A percentile compares a stretch with the other conserved stretches of the same genome.
Evolutionary conservation across 2,329 filamentous ascomycete genomes (phyloP).

Genomic region (Talaromyces amestolkiae): DNA sequence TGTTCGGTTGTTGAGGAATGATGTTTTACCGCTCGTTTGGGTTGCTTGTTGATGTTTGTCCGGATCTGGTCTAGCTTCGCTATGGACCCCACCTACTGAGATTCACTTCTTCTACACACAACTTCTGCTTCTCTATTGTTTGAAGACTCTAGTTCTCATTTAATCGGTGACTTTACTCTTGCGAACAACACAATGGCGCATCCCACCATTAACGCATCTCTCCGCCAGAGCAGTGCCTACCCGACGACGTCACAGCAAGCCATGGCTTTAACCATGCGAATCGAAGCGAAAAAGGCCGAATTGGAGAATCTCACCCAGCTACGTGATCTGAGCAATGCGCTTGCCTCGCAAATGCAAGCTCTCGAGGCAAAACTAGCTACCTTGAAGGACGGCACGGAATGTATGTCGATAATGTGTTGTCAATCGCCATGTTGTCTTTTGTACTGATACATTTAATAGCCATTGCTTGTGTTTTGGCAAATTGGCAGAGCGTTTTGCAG

Average conservation of each 20-base stretch:
- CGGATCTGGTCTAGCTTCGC: conserved; percentile 30
- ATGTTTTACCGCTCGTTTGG: conserved; percentile 15
- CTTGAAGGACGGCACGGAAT: conserved; percentile 62
- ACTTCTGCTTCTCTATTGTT: neutral
- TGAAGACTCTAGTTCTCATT: neutral
- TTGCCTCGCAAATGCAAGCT: conserved; percentile 62
- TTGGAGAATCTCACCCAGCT: conserved; percentile 62
- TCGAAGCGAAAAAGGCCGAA: conserved; percentile 62
- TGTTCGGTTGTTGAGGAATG: neutral
- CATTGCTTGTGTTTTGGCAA: conserved; percentile 64
- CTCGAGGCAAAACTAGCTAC: conserved; percentile 61
- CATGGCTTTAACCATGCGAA: conserved; percentile 58
- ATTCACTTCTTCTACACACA: neutral
- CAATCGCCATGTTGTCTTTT: neutral
- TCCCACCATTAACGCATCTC: conserved; percentile 23
- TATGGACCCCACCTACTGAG: conserved; percentile 6
- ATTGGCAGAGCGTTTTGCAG: conserved; percentile 64
- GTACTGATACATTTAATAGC: conserved; percentile 39
- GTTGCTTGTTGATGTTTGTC: conserved; percentile 41
- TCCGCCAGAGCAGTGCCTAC: conserved; percentile 33
- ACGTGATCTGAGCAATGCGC: conserved; percentile 59
- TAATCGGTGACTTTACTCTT: neutral
- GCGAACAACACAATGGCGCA: conserved; percentile 2
- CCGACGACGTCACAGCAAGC: conserved; percentile 47
- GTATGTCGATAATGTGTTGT: conserved; percentile 30